phyloP scores from a whole-genome alignment of 2,329 filamentous ascomycete species.

The Ceratocystis variospora region DNA sequence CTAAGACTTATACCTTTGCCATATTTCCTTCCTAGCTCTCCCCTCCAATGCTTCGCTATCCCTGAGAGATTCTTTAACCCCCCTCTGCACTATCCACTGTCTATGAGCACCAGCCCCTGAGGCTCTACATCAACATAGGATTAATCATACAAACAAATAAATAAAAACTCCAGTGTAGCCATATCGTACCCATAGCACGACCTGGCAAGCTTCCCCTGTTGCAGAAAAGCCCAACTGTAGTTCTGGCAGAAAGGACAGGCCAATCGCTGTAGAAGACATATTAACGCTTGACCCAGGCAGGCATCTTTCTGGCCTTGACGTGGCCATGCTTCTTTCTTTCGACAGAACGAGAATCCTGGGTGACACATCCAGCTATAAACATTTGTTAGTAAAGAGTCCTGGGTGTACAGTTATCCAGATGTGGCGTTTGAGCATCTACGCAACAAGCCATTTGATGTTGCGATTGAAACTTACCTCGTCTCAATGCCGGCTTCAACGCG shows the following conservation, averaged over 20 bases:
- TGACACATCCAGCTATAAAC: slow-evolving; percentile 70
- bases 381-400: slow-evolving; percentile 30
- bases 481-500: slow-evolving; percentile 69
- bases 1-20: neutral
- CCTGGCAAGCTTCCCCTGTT: neutral
- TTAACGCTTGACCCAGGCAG: slow-evolving; percentile 86
- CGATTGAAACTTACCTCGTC: slow-evolving; percentile 58
- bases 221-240: neutral
- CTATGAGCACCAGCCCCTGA: neutral
- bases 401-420: slow-evolving; percentile 8
- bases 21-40: neutral
- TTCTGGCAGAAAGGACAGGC: neutral
- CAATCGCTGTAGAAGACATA: neutral
- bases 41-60: neutral
- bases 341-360: slow-evolving; percentile 77
- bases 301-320: slow-evolving; percentile 95
- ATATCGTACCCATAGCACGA: neutral
- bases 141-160: slow-evolving; percentile 4
- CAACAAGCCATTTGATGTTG: neutral
- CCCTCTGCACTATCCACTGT: neutral
- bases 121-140: neutral
- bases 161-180: neutral
- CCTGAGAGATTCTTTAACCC: neutral
- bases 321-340: slow-evolving; percentile 97
- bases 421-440: slow-evolving; percentile 8